Base-by-base conservation (phyloP, 2,329 filamentous ascomycete genomes). In the Arachnomyces sp. region DNA sequence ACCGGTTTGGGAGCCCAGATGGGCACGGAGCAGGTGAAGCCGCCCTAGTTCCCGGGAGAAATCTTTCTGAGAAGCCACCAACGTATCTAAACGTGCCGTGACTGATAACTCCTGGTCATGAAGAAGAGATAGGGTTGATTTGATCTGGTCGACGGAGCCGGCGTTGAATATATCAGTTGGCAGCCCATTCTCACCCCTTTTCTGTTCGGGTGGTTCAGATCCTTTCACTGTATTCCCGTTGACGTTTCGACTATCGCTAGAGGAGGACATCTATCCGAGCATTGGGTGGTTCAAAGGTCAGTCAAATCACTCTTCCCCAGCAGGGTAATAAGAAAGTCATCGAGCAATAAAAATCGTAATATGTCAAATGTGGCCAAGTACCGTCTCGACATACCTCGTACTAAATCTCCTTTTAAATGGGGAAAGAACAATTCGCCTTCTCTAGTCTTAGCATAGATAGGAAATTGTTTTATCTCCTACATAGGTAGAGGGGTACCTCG, bases 1-100 rank as follows among this genome's bases (percentile, higher is more conserved):
- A 55, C 89, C 84, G 37, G 84, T 85, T 59, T 96, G 92, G 4
- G 87, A 79, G 43, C 88, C 88, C 25, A 96, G 76, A 48, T 89
- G 84, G 31, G 89, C 89, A 50, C 92, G 85, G 40, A 95, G 75
- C 21, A 95, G 74, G 63, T 98, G 92, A 47, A 98, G 75, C 13
- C 90, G 84, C 45, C 81, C 81, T 37, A 98, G 74, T 55, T 95
- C 87, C 50, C 88, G 84, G 14, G 84, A 83, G 36, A 98, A 77
- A 57, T 94, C 85, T 45, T 86, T 80, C 59, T 96, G 88, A 1
- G 86, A 88, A 46, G 82, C 78, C 36, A 95, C 69, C 39, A 95
- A 77, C 38, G 75, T 71, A 61, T 90, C 79, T 33, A 96, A 79
- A 34, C 80, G 82, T 40, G 74, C 72, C 1, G 83, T 86, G 47